Evolutionary conservation across 441 rosid species (phyloP), one percentile per base, ranked within the genome.

Genomic region (Populus trichocarpa): DNA sequence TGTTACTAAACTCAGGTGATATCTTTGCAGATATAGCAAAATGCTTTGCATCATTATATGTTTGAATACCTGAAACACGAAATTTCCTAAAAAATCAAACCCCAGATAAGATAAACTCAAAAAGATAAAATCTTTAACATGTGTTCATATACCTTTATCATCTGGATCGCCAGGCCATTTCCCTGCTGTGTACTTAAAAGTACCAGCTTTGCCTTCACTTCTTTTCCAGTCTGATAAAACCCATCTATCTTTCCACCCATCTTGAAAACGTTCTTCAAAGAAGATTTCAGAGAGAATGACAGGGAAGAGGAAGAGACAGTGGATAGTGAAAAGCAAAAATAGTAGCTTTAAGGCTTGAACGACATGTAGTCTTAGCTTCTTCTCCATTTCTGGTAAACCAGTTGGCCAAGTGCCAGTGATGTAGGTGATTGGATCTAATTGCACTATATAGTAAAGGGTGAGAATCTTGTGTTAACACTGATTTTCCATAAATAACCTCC

Each of bases 161-260:
- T 96, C 97, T 12, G 92, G 97, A 87, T 96, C 99, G 4, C 97
- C 99, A 23, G 90, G 73, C 98, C 98, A 96, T 84, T 87, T 90
- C 16, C 99, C 99, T 25, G 98, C 92, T 0, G 98, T 89, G 82
- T 95, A 85, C 83, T 95, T 95, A 71, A 96, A 96, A 25, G 92
- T 83, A 4, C 97, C 99, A 0, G 97, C 98, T 84, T 92, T 92
- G 63, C 98, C 99, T 84, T 96, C 97, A 32, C 86, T 90, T 80
- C 92, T 84, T 64, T 96, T 96, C 98, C 99, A 96, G 80, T 96
- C 99, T 0, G 99, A 96, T 70, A 83, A 84, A 32, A 96, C 97
- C 98, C 99, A 96, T 13, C 94, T 86, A 84, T 90, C 85, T 74
- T 90, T 90, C 99, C 99, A 96, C 61, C 97, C 97, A 84, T 89